A percentile compares a stretch with the other conserved stretches of the same genome.
These are phyloP conservation scores for Oenanthe javanica DNA, from an alignment of 140 eudicot genomes.

Conservation along the genomic window DNA sequence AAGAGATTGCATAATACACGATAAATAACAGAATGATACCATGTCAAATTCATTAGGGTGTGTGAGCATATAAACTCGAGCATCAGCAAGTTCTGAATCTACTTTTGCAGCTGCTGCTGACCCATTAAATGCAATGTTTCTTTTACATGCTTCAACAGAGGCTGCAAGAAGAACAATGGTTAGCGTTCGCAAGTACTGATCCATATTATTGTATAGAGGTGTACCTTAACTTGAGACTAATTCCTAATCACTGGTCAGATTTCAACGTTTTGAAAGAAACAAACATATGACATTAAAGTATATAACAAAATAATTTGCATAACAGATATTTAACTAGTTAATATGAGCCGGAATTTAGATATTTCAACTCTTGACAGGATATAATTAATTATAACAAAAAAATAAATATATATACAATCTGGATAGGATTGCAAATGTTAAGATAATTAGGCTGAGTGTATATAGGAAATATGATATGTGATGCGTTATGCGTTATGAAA, in stretches of 20 bases:
- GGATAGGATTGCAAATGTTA: not conserved
- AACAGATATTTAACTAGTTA: not conserved
- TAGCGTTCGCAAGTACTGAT: not conserved
- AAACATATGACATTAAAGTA: not conserved
- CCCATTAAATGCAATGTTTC: conserved; percentile 90
- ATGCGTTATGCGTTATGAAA: not conserved
- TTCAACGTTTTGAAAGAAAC: not conserved
- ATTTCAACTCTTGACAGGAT: not conserved
- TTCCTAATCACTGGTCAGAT: not conserved
- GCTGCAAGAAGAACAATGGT: conserved; percentile 35
- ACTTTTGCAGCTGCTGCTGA: conserved; percentile 80
- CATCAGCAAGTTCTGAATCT: conserved; percentile 89
- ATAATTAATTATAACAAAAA: too few relatives aligned
- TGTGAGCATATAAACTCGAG: conserved; percentile 96
- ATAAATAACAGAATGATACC: conserved; percentile 38
- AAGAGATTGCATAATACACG: not conserved
- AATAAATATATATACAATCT: not conserved
- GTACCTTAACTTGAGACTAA: not conserved
- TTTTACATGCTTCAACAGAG: conserved; percentile 89
- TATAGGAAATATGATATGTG: not conserved
- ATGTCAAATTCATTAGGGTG: conserved; percentile 96
- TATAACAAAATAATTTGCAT: not conserved
- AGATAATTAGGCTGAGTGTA: not conserved
- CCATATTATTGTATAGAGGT: not conserved
- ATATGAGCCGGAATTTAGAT: not conserved